A percentile compares a stretch with the other conserved stretches of the same genome.
phyloP scores from a whole-genome alignment of 1,139 yeast genomes.

The Zygoascus meyerae region DNA sequence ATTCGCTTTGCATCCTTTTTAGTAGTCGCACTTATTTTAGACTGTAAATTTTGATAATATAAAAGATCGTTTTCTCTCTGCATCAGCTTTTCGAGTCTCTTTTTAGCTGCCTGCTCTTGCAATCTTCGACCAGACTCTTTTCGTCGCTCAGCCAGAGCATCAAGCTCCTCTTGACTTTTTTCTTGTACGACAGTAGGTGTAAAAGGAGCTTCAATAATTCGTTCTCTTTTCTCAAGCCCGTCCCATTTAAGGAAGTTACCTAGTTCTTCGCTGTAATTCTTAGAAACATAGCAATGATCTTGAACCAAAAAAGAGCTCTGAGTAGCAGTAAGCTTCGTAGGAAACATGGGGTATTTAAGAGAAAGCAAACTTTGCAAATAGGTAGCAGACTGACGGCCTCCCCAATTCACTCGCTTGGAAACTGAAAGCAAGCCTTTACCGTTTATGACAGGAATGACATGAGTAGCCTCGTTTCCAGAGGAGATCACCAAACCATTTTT shows the following conservation, averaged over 20 bases:
- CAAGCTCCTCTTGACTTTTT: slow-evolving; percentile 79
- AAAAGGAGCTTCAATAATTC: slow-evolving; percentile 79
- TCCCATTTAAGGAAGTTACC: slow-evolving; percentile 54
- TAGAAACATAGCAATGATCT: slow-evolving; percentile 74
- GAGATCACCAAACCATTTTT: slow-evolving; percentile 66
- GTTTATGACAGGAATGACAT: slow-evolving; percentile 69
- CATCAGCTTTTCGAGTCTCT: slow-evolving; percentile 68
- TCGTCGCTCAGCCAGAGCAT: slow-evolving; percentile 69
- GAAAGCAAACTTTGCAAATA: slow-evolving; percentile 59
- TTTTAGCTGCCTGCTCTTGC: slow-evolving; percentile 89
- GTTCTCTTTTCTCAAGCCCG: slow-evolving; percentile 57
- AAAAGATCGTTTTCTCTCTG: slow-evolving; percentile 78
- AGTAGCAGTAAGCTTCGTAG: slow-evolving; percentile 56
- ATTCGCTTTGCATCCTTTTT: slow-evolving; percentile 44
- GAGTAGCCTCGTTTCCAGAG: slow-evolving; percentile 78
- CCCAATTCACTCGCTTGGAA: slow-evolving; percentile 85
- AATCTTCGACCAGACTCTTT: slow-evolving; percentile 81
- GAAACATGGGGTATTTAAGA: slow-evolving; percentile 89
- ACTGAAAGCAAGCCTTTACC: slow-evolving; percentile 62
- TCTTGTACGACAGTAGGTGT: slow-evolving; percentile 57
- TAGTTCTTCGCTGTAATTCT: slow-evolving; percentile 61
- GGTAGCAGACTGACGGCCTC: slow-evolving; percentile 69
- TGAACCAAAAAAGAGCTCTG: slow-evolving; percentile 66
- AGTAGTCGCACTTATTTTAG: slow-evolving; percentile 44
- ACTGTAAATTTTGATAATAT: slow-evolving; percentile 57